Evolutionary conservation across 1,139 yeast genomes (phyloP), one percentile per base, ranked within the genome.

Genomic region (Nakaseomyces uthaithaninus): DNA sequence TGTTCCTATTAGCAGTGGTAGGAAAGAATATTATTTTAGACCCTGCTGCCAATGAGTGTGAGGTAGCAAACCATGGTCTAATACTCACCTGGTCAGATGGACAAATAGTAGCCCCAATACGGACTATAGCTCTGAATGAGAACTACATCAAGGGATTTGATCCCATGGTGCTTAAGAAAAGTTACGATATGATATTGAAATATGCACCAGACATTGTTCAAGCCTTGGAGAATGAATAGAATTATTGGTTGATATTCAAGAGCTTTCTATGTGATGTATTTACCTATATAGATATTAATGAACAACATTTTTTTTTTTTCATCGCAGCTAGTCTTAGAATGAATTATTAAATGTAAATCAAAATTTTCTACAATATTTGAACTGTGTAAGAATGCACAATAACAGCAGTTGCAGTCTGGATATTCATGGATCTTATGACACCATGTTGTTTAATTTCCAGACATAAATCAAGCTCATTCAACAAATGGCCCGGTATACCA

Each of bases 361-460:
- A n/a, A n/a, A n/a, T n/a, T n/a, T n/a, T n/a, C n/a, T 50, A 56
- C 54, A 57, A 50, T 56, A 84, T 87, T 57, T 86, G 94, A 10
- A 77, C 67, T 1, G 95, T 78, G 55, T 89, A 89, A 0, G 95
- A 93, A 59, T 89, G 94, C 3, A 85, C 95, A 33, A 87, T 76
- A 22, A 89, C 87, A 0, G 97, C 96, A 1, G 96, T 80, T 1
- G 96, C 97, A 0, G 97, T 89, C 64, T 89, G 97, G 47, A 89
- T 87, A 57, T 89, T 89, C 97, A 89, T 87, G 2, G 95, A 85
- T 51, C 97, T 71, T 36, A 89, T 77, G 16, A 87, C 89, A 10
- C 97, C 97, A 26, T 79, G 82, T 57, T 89, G 97, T 55, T 86
- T 84, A 53, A 89, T 89, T 55, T 87, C 95, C 22, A 89, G 78